Conservation (phyloP, 2,329 filamentous ascomycete genomes). For the Ophiostoma himal-ulmi region DNA sequence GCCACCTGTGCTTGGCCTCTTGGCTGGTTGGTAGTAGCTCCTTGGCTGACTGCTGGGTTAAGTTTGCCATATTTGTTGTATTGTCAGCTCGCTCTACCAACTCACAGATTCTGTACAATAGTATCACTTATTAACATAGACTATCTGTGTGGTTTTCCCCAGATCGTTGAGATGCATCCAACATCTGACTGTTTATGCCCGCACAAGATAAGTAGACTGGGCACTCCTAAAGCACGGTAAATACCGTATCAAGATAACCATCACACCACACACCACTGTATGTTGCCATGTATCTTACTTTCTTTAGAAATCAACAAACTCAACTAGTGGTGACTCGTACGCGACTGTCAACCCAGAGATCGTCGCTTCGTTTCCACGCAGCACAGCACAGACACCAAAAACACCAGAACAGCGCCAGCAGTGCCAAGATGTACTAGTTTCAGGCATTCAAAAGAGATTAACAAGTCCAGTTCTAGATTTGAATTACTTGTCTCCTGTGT, state of each 20-base stretch:
- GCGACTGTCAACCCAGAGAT: background rate
- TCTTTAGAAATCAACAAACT: background rate
- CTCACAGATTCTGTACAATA: too few species aligned
- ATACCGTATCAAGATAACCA: background rate
- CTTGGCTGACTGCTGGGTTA: slow-evolving; percentile 1
- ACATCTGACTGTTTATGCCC: background rate
- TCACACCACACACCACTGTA: background rate
- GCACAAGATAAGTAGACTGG: background rate
- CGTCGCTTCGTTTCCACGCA: background rate
- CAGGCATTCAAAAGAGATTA: background rate
- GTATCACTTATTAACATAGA: background rate
- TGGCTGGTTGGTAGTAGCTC: slow-evolving; percentile 13
- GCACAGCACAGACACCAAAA: background rate
- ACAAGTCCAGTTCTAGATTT: background rate
- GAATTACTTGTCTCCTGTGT: background rate
- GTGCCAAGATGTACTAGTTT: background rate
- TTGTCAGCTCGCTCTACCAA: too few species aligned
- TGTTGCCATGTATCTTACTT: background rate
- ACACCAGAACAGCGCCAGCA: background rate
- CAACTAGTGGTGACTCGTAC: too few species aligned
- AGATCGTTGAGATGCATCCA: background rate
- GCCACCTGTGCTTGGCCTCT: slow-evolving; percentile 14
- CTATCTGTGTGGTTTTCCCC: background rate
- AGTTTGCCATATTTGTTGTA: background rate
- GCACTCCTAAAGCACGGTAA: background rate